phyloP scores from a whole-genome alignment of 331 rosid genomes.

The Pyrus hybrid region DNA sequence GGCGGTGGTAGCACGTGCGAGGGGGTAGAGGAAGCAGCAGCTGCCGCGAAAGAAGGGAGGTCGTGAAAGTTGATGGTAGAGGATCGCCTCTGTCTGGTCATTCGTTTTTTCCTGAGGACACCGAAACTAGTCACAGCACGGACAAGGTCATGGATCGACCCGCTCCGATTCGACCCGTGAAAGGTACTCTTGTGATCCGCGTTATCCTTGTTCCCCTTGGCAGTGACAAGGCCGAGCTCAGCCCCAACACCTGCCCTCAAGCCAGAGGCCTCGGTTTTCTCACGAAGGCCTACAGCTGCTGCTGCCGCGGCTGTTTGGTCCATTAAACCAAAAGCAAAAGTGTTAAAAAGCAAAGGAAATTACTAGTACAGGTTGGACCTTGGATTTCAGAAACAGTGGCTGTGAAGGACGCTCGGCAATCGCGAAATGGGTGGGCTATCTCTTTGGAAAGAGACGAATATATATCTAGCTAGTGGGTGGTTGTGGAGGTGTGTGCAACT shows the following conservation, averaged over 20 bases:
- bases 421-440: conserved; percentile 44
- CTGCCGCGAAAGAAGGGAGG: conserved; percentile 3
- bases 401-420: conserved; percentile 68
- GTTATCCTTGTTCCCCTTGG: conserved; percentile 18
- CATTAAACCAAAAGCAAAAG: neutral
- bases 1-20: conserved; percentile 29
- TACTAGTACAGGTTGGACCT: neutral
- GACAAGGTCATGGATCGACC: conserved; percentile 24
- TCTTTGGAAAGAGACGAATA: conserved; percentile 11
- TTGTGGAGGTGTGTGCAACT: neutral
- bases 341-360: neutral
- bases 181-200: neutral
- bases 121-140: conserved; percentile 34
- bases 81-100: conserved; percentile 60
- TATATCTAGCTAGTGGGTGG: neutral
- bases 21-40: conserved; percentile 19
- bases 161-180: conserved; percentile 35
- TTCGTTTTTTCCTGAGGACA: conserved; percentile 58
- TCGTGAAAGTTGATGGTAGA: conserved; percentile 19
- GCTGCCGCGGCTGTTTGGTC: neutral
- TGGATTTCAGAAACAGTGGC: conserved; percentile 29
- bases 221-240: conserved; percentile 31
- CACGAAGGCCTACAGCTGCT: neutral
- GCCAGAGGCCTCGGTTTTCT: conserved; percentile 61
- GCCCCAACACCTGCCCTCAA: conserved; percentile 53